Evolutionary conservation across 805 yeast species (phyloP).

Genomic region (Yarrowia divulgata): DNA sequence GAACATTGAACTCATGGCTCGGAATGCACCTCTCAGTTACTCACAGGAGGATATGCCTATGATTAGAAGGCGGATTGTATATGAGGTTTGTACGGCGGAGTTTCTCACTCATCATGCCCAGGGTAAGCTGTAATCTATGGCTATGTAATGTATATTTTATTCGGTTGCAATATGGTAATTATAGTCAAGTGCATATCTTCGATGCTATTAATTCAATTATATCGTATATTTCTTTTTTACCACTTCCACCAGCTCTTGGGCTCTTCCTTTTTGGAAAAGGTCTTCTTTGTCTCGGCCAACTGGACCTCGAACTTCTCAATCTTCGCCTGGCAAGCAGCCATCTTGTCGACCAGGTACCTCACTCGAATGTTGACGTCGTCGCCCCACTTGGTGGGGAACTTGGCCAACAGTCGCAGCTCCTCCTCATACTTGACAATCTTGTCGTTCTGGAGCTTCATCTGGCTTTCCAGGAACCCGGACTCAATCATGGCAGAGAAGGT

Average conservation of each 20-base stretch:
- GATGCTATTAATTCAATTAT: background rate
- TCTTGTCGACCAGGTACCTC: slow-evolving; percentile 70
- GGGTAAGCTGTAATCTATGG: slow-evolving; percentile 4
- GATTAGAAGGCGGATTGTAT: slow-evolving; percentile 73
- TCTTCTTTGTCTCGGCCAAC: slow-evolving; percentile 45
- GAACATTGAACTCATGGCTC: slow-evolving; percentile 67
- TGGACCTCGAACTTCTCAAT: slow-evolving; percentile 57
- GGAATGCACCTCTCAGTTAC: slow-evolving; percentile 60
- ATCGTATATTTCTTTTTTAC: background rate
- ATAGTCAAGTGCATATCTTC: background rate
- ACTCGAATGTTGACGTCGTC: slow-evolving; percentile 62
- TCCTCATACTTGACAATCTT: slow-evolving; percentile 72
- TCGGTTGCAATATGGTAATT: background rate
- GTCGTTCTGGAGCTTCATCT: slow-evolving; percentile 65
- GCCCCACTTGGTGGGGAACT: slow-evolving; percentile 55
- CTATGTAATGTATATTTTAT: slow-evolving; percentile 3
- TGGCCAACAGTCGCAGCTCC: slow-evolving; percentile 68
- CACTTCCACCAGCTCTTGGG: slow-evolving; percentile 22
- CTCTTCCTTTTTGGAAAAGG: slow-evolving; percentile 36
- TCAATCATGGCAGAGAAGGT: slow-evolving; percentile 68
- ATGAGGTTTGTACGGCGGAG: slow-evolving; percentile 52
- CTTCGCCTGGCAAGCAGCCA: slow-evolving; percentile 63
- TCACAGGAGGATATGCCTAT: slow-evolving; percentile 71
- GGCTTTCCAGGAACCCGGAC: slow-evolving; percentile 61
- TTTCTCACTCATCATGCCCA: slow-evolving; percentile 19